These are phyloP conservation scores for Neckera pumila DNA, from an alignment of 225 moss, liverwort and hornwort species.

Conservation along the genomic window DNA sequence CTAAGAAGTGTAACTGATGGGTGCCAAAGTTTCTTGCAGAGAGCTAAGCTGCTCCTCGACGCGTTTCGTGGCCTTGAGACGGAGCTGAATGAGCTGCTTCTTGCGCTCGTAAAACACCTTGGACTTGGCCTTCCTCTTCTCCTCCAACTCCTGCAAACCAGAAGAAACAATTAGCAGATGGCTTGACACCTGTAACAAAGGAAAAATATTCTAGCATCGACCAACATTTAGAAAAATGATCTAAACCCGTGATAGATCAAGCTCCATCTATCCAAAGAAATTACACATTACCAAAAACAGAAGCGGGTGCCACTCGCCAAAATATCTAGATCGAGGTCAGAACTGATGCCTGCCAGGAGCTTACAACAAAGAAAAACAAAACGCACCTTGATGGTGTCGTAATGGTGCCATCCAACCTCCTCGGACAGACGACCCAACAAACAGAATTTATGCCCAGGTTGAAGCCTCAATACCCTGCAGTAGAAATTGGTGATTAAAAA, in stretches of 20 bases:
- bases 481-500: not conserved
- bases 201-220: not conserved
- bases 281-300: not conserved
- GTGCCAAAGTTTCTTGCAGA: constrained; percentile 47
- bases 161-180: not conserved
- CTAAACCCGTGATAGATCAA: too few species aligned
- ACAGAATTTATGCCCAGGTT: constrained; percentile 90
- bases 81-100: constrained; percentile 83
- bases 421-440: constrained; percentile 66
- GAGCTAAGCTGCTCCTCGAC: constrained; percentile 63
- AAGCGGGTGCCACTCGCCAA: not conserved
- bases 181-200: too few species aligned
- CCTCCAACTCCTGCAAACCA: constrained; percentile 68
- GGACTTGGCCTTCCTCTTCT: constrained; percentile 85
- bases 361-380: not conserved
- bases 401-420: constrained; percentile 49
- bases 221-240: not conserved
- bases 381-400: constrained; percentile 81
- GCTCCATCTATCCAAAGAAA: not conserved
- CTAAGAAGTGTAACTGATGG: constrained; percentile 66
- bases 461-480: constrained; percentile 74
- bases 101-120: constrained; percentile 93
- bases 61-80: constrained; percentile 64
- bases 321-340: not conserved
- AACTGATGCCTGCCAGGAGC: not conserved